Evolutionary conservation across 1,284 basidiomycete genomes (phyloP).

Genomic region (Rhodotorula glutinis): DNA sequence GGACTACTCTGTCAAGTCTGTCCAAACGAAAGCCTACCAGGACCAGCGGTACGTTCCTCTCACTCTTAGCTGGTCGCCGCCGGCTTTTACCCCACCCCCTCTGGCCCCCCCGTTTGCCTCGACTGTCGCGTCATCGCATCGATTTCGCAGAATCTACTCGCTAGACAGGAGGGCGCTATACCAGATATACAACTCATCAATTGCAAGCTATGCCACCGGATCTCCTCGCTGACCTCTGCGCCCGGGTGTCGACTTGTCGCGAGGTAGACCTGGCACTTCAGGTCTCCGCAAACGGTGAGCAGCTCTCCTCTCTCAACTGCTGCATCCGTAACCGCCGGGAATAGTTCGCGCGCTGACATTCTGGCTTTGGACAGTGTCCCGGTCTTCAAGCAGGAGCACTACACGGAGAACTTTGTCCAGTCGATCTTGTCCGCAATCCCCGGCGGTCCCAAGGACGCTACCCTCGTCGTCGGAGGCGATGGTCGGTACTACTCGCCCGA

Average conservation of each 20-base stretch:
- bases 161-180: too few species aligned
- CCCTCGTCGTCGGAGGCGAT: slow-evolving; percentile 94
- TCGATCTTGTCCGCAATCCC: slow-evolving; percentile 88
- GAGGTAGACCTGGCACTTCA: slow-evolving; percentile 71
- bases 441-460: slow-evolving; percentile 64
- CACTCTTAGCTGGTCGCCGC: background rate
- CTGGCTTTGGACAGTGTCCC: slow-evolving; percentile 63
- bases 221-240: too few species aligned
- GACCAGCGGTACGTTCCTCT: slow-evolving; percentile 64
- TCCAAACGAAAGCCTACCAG: slow-evolving; percentile 68
- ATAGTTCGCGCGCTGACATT: slow-evolving; percentile 3
- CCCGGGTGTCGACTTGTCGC: background rate
- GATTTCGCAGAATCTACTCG: too few species aligned
- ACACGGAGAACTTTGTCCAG: slow-evolving; percentile 98
- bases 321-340: too few species aligned
- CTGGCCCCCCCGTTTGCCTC: background rate
- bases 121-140: background rate
- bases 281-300: slow-evolving; percentile 83
- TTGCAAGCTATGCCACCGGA: too few species aligned
- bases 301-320: background rate
- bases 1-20: slow-evolving; percentile 25
- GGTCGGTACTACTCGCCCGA: slow-evolving; percentile 92
- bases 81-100: slow-evolving; percentile 2
- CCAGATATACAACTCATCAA: too few species aligned
- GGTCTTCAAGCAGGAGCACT: slow-evolving; percentile 77